Evolutionary conservation across 2,329 filamentous ascomycete genomes (phyloP), one percentile per base, ranked within the genome.

Genomic region (Claviceps sorghi): DNA sequence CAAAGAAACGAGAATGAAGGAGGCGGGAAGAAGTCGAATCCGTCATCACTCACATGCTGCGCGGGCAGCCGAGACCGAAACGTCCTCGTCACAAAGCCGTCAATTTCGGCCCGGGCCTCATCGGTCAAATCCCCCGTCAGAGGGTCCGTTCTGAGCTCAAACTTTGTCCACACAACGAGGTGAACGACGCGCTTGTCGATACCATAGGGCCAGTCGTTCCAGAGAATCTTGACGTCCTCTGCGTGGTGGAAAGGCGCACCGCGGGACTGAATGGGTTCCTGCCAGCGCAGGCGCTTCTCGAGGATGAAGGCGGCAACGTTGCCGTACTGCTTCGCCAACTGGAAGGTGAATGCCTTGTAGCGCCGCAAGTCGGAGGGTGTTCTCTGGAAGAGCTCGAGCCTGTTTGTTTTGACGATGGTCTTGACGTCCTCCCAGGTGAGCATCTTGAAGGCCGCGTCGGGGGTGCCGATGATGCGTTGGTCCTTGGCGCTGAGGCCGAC

Each of bases 131-230:
- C 81, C 15, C 79, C 83, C 0, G 80, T 78, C 71, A 53, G 61
- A 4, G 69, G 66, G 59, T 93, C 83, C 53, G 89, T 85, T 51
- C 81, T 75, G 26, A 96, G 72, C 48, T 78, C 74, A 62, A 95
- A 95, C 67, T 95, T 95, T 48, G 86, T 93, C 91, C 91, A 97
- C 13, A 95, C 81, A 5, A 95, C 87, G 2, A 96, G 72, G 64
- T 96, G 91, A 17, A 87, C 78, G 57, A 95, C 90, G 50, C 78
- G 75, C 47, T 72, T 63, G 60, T 93, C 88, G 51, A 96, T 74
- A 0, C 88, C 89, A 62, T 96, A 97, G 0, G 91, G 91, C 87
- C 89, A 96, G 73, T 97, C 90, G 63, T 97, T 97, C 68, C 78
- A 80, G 42, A 95, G 67, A 48, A 95, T 82, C 65, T 82, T 88